phyloP scores from a whole-genome alignment of 495 filamentous ascomycete genomes.

The Penicillium coprophilum region DNA sequence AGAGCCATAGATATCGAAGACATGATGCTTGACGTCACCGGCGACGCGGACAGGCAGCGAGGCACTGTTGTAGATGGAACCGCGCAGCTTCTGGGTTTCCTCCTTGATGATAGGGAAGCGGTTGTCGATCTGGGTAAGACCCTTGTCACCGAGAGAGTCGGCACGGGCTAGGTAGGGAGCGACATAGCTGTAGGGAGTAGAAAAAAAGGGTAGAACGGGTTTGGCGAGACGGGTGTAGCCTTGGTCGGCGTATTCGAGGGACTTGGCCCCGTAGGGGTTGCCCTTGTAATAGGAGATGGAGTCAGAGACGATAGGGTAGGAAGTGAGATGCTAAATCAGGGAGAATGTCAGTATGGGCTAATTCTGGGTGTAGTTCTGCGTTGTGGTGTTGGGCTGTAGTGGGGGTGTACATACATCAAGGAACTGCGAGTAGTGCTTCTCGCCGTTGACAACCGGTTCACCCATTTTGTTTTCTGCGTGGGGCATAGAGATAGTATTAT shows the following conservation, averaged over 20 bases:
- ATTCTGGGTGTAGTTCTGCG: neutral
- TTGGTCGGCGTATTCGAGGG: constrained; percentile 66
- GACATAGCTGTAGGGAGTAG: constrained; percentile 72
- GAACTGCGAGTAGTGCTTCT: constrained; percentile 63
- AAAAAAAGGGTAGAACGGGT: constrained; percentile 75
- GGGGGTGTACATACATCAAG: constrained; percentile 54
- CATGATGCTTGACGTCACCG: constrained; percentile 70
- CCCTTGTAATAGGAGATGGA: constrained; percentile 72
- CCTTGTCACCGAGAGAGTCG: constrained; percentile 74
- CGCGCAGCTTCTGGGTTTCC: constrained; percentile 73
- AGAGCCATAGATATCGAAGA: constrained; percentile 66
- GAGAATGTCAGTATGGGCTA: constrained; percentile 9
- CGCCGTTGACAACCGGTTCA: constrained; percentile 63
- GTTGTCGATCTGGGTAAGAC: constrained; percentile 70
- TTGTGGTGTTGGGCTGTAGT: neutral
- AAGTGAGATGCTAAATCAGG: constrained; percentile 66
- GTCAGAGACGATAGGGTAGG: constrained; percentile 84
- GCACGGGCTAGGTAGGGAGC: constrained; percentile 80
- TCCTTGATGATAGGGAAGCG: constrained; percentile 87
- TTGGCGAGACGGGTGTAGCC: constrained; percentile 66
- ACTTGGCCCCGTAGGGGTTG: constrained; percentile 77
- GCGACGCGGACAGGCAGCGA: constrained; percentile 65
- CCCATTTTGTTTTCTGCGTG: constrained; percentile 46
- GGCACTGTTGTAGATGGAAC: constrained; percentile 61
- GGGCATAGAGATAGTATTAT: constrained; percentile 35